Evolutionary conservation across 1,284 basidiomycete genomes (phyloP).

Genomic region (Volvariella volvacea): DNA sequence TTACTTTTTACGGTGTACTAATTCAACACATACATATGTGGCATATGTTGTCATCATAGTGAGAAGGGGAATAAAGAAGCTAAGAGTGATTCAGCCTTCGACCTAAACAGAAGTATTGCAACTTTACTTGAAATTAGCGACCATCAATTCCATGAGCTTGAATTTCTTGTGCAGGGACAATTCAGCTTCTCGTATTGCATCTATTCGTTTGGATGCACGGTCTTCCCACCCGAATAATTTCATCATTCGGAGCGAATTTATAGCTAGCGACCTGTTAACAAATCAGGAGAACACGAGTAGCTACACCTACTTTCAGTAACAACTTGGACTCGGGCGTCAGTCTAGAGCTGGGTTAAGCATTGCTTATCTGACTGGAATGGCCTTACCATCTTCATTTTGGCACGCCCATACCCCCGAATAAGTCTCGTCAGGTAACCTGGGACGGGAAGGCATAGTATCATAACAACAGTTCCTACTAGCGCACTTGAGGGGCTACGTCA

Average conservation of each 20-base stretch:
- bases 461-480: background rate
- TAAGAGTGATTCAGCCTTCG: constrained; percentile 15
- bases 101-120: constrained; percentile 28
- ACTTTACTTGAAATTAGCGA: background rate
- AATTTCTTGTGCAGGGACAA: constrained; percentile 17
- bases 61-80: constrained; percentile 50
- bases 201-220: constrained; percentile 42
- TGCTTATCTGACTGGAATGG: background rate
- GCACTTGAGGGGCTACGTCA: too few relatives aligned
- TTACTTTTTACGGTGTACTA: too few relatives aligned
- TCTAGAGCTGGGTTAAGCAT: background rate
- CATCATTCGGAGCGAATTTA: background rate
- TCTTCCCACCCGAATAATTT: constrained; percentile 65
- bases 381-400: background rate
- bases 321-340: background rate
- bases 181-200: constrained; percentile 48
- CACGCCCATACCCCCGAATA: background rate
- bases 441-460: background rate
- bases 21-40: too few relatives aligned
- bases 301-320: background rate
- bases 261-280: background rate
- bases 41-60: constrained; percentile 61
- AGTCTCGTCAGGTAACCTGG: background rate
- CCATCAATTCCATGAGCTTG: background rate
- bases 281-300: background rate